Percentiles rank a stretch among this genome's conserved stretches.
Evolutionary conservation across 2,329 filamentous ascomycete species (phyloP).

Genomic region (Hymenoscyphus scutula): DNA sequence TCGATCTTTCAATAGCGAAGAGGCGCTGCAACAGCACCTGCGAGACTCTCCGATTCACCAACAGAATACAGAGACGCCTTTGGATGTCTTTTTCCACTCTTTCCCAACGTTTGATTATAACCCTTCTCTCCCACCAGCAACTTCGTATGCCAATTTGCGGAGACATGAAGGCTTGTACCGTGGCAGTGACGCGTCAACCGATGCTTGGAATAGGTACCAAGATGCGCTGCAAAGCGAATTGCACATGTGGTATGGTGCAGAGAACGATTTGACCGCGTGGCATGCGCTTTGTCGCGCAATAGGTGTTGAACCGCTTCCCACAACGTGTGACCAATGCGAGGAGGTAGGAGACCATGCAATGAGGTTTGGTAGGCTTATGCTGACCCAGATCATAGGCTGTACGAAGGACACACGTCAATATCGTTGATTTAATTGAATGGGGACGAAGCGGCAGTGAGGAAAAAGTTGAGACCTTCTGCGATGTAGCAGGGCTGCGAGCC

Average conservation of each 20-base stretch:
- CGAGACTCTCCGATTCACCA: neutral
- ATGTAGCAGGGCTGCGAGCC: slow-evolving; percentile 22
- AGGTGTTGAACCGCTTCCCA: slow-evolving; percentile 26
- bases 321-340: slow-evolving; percentile 24
- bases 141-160: slow-evolving; percentile 31
- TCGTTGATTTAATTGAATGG: slow-evolving; percentile 29
- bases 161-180: slow-evolving; percentile 25
- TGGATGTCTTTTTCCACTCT: slow-evolving; percentile 29
- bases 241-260: slow-evolving; percentile 26
- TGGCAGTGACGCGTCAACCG: slow-evolving; percentile 18
- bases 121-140: slow-evolving; percentile 31
- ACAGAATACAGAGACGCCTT: slow-evolving; percentile 25
- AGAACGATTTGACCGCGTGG: slow-evolving; percentile 28
- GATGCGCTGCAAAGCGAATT: slow-evolving; percentile 27
- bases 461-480: slow-evolving; percentile 25
- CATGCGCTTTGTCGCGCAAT: slow-evolving; percentile 27
- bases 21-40: slow-evolving; percentile 28
- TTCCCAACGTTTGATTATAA: slow-evolving; percentile 31
- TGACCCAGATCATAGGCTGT: slow-evolving; percentile 14
- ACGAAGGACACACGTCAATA: slow-evolving; percentile 26
- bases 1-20: slow-evolving; percentile 26
- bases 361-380: slow-evolving; percentile 21
- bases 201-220: slow-evolving; percentile 28
- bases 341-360: slow-evolving; percentile 22
- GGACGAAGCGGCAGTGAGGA: slow-evolving; percentile 25